Base-by-base conservation (phyloP, 164 flowering plant species). In the Pachysandra terminalis region DNA sequence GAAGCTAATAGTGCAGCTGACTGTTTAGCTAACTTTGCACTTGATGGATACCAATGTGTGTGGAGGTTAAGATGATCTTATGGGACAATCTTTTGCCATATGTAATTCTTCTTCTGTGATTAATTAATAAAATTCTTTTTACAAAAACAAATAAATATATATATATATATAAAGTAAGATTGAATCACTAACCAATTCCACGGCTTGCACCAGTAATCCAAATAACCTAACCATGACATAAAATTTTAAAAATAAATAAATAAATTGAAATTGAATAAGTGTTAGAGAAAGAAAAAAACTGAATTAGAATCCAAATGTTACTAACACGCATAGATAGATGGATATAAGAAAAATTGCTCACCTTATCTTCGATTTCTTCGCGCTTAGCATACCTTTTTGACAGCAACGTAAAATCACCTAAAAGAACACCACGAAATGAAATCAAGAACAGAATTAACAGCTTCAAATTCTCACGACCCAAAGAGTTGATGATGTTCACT, bases 181-280 rank as follows among this genome's bases (percentile, higher is more conserved):
- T 17, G 25, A 66, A 66, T 24, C 35, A 63, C 78, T 63, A 76
- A 93, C 98, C 98, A 4, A 90, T 93, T 71, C 98, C 98, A 2
- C 96, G 90, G 80, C 98, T 90, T 5, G 97, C 97, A 7, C 98
- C 98, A 55, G 98, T 89, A 60, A 93, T 88, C 98, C 98, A 93
- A 68, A 90, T 73, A 66, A 93, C 96, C 98, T 90, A 49, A 53
- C 32, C n/a, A 76, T 9, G 26, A 32, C 32, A 16, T 48, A 70
- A 59, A 70, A 17, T 64, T 1, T 28, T 23, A 48, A 45, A 32
- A 19, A 23, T 13, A 56, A 67, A 35, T 1, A 54, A 67, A n/a
- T n/a, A n/a, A 62, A 19, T 28, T 7, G 68, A 67, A 51, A 56
- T 5, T 37, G 45, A 23, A 48, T 9, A 19, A 48, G 37, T 32